These are phyloP conservation scores for Xylaria sp. DNA, from an alignment of 2,329 filamentous ascomycete genomes.

Conservation along the genomic window DNA sequence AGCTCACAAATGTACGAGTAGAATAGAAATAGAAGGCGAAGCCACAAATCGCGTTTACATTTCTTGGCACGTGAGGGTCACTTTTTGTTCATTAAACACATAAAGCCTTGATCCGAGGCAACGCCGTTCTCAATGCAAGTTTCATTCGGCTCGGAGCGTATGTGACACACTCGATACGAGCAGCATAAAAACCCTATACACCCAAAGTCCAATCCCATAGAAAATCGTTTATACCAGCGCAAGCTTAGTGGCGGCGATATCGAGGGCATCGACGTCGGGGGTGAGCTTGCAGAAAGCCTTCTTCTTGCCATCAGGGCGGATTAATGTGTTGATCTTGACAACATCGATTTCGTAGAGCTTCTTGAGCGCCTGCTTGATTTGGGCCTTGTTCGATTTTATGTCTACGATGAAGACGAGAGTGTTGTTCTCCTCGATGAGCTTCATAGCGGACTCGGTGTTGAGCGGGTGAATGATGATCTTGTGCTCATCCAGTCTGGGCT, in stretches of 20 bases:
- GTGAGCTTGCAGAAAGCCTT: slow-evolving; percentile 98
- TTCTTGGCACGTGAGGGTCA: slow-evolving; percentile 43
- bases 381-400: slow-evolving; percentile 98
- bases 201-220: slow-evolving; percentile 31
- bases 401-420: slow-evolving; percentile 96
- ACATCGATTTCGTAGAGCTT: slow-evolving; percentile 99
- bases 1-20: slow-evolving; percentile 30
- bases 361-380: slow-evolving; percentile 98
- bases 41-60: slow-evolving; percentile 24
- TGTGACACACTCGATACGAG: slow-evolving; percentile 42
- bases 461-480: slow-evolving; percentile 98
- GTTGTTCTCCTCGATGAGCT: slow-evolving; percentile 99
- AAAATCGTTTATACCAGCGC: slow-evolving; percentile 82
- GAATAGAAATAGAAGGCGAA: slow-evolving; percentile 26
- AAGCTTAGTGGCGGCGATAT: slow-evolving; percentile 99
- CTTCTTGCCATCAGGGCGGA: slow-evolving; percentile 75
- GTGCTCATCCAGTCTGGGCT: slow-evolving; percentile 93
- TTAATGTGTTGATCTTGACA: slow-evolving; percentile 99
- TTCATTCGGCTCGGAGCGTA: slow-evolving; percentile 45
- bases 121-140: slow-evolving; percentile 52
- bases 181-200: slow-evolving; percentile 40
- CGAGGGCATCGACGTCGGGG: slow-evolving; percentile 95
- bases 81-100: slow-evolving; percentile 51
- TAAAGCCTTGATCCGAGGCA: slow-evolving; percentile 50
- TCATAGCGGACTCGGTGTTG: slow-evolving; percentile 99